phyloP scores from a whole-genome alignment of 2,329 filamentous ascomycete species.

The Phaeosphaeriaceae sp. region DNA sequence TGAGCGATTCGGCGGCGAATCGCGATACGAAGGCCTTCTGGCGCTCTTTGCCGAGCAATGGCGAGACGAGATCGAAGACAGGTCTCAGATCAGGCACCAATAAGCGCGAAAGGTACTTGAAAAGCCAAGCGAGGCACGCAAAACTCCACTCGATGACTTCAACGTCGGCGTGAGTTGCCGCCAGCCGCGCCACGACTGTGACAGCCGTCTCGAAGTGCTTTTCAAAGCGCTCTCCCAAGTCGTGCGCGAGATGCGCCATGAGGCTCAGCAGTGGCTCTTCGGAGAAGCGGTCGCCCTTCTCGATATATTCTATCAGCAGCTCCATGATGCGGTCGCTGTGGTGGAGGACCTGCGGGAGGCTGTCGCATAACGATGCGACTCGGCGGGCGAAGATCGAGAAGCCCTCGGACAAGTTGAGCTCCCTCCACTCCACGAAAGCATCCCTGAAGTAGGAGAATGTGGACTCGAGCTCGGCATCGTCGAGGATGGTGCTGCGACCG shows the following conservation, averaged over 20 bases:
- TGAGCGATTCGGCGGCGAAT: slow-evolving; percentile 93
- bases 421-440: slow-evolving; percentile 85
- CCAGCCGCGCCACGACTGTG: slow-evolving; percentile 76
- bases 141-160: slow-evolving; percentile 99
- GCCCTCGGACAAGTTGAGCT: slow-evolving; percentile 84
- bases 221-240: slow-evolving; percentile 86
- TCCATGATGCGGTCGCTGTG: slow-evolving; percentile 87
- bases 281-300: slow-evolving; percentile 76
- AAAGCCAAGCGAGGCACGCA: slow-evolving; percentile 89
- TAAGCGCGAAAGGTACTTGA: slow-evolving; percentile 93
- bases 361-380: slow-evolving; percentile 81
- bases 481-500: slow-evolving; percentile 83
- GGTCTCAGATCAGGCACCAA: slow-evolving; percentile 85
- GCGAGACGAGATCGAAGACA: slow-evolving; percentile 81
- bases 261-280: slow-evolving; percentile 87
- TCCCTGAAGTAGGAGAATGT: slow-evolving; percentile 87
- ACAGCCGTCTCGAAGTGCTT: slow-evolving; percentile 82
- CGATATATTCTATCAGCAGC: slow-evolving; percentile 76
- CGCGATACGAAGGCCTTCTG: slow-evolving; percentile 87
- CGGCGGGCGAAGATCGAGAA: slow-evolving; percentile 81
- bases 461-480: slow-evolving; percentile 76
- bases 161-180: slow-evolving; percentile 76
- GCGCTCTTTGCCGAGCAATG: slow-evolving; percentile 80
- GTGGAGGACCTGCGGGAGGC: slow-evolving; percentile 88
- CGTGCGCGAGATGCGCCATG: slow-evolving; percentile 93